Base-by-base conservation (phyloP, 139 green algal genomes). In the Chlorella sp. region DNA sequence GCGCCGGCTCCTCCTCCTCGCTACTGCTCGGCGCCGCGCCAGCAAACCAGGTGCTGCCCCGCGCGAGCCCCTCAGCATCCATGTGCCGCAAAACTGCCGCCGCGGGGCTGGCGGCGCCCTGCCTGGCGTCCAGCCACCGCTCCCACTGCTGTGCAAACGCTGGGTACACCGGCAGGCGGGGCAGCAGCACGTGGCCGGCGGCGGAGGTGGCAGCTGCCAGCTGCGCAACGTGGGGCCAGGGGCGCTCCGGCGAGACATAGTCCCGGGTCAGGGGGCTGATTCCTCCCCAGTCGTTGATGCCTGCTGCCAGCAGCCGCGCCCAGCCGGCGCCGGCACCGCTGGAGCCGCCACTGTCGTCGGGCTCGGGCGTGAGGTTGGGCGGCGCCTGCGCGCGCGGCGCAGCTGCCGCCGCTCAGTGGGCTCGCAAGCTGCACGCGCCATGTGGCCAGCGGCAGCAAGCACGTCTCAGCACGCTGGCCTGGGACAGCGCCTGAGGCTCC, bases 271-370 rank as follows among this genome's bases (percentile, higher is more conserved):
- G 33, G 3, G 92, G 93, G 0, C 84, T 92, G 31, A 97, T 86
- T 74, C 93, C 93, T 35, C 93, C 93, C 82, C 83, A 97, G 75
- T 97, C 93, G 73, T 95, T 96, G 81, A 95, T 92, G 23, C 93
- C 93, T 1, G 93, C 90, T 59, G 77, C 77, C 15, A 97, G 65
- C 75, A 97, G 72, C 9, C 77, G 77, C 33, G 70, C 36, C 93
- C 91, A 96, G 14, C 73, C 67, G 1, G 41, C 55, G n/a, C 43
- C 69, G 15, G 80, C 35, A 66, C 50, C 1, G 4, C 43, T 8
- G 42, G 45, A 12, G 29, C 79, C 9, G 53, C 67, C 31, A n/a
- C 45, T 23, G 56, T 74, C 81, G 35, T 84, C 66, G 0, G 70
- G 35, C 55, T 79, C 56, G 6, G 92, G 85, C 0, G 90, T 93